Evolutionary conservation across 2,329 filamentous ascomycete species (phyloP).

Genomic region (Chaetomiaceae sp.): DNA sequence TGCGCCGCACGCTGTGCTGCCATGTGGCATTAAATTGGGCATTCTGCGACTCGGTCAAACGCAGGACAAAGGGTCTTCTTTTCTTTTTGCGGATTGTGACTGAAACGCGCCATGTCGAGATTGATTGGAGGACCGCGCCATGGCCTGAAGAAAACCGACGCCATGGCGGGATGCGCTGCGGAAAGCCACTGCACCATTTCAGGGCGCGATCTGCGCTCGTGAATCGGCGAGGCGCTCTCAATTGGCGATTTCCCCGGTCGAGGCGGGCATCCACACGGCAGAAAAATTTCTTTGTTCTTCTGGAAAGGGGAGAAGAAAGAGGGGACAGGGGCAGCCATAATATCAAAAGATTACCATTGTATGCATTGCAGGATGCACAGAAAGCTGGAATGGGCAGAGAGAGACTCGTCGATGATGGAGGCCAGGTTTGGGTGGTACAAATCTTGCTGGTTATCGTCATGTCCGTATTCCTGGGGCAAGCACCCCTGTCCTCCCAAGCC

Average conservation of each 20-base stretch:
- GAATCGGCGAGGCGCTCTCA: conserved; percentile 6
- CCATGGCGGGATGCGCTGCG: conserved; percentile 8
- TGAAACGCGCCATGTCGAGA: neutral
- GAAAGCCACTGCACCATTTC: conserved; percentile 8
- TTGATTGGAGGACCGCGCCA: neutral
- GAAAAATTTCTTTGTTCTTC: conserved; percentile 2
- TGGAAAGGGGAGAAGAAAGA: conserved; percentile 1
- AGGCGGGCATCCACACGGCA: conserved; percentile 3
- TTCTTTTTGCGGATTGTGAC: conserved; percentile 5
- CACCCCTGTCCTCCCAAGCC: conserved; percentile 13
- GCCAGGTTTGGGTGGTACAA: neutral
- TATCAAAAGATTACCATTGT: neutral
- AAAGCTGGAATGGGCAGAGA: too few relatives aligned
- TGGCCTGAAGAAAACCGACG: neutral
- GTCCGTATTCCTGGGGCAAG: conserved; percentile 4
- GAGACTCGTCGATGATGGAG: too few relatives aligned
- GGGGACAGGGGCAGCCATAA: neutral
- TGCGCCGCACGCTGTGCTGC: conserved; percentile 9
- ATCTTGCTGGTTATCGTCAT: neutral
- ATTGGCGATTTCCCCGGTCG: conserved; percentile 3
- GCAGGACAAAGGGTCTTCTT: conserved; percentile 3
- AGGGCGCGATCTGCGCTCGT: conserved; percentile 18
- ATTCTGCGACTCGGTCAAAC: conserved; percentile 7
- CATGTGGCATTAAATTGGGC: conserved; percentile 20
- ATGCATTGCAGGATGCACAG: neutral